Percentiles rank a stretch among this genome's conserved stretches.
Conservation (phyloP, 2,329 filamentous ascomycete species). For the Microsporum ferrugineum region DNA sequence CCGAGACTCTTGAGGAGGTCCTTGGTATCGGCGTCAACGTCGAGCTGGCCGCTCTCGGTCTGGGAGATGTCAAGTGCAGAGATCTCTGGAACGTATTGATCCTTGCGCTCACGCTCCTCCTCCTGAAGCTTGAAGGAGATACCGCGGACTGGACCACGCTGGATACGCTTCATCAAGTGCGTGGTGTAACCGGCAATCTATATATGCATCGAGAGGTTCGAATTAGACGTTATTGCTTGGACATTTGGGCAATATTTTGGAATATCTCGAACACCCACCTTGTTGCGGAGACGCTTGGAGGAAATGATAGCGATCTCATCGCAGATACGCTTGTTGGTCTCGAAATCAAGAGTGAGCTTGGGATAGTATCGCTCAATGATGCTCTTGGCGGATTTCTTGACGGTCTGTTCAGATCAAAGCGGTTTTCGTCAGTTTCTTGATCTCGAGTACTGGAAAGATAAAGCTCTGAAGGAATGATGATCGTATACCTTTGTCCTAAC, state of each 20-base stretch:
- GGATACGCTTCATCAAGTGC: conserved; percentile 99
- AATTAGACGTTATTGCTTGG: background rate
- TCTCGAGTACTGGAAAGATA: background rate
- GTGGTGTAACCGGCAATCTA: conserved; percentile 98
- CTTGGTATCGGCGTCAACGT: conserved; percentile 96
- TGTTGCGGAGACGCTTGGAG: conserved; percentile 98
- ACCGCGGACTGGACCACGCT: conserved; percentile 96
- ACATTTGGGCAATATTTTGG: background rate
- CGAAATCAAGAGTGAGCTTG: conserved; percentile 97
- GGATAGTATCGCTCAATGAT: conserved; percentile 99
- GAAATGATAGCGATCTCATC: conserved; percentile 99
- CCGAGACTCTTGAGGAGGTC: conserved; percentile 97
- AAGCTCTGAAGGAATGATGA: background rate
- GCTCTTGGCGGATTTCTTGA: conserved; percentile 92
- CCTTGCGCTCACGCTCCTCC: conserved; percentile 99
- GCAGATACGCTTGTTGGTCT: conserved; percentile 99
- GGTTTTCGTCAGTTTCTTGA: conserved; percentile 6
- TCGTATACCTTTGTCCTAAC: conserved; percentile 20
- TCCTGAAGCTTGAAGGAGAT: conserved; percentile 99
- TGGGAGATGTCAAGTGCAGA: conserved; percentile 97
- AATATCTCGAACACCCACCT: conserved; percentile 46
- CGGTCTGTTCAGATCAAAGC: conserved; percentile 39
- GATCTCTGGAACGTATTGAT: conserved; percentile 99
- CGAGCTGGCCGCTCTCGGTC: conserved; percentile 83
- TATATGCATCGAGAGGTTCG: background rate